Base-by-base conservation (phyloP, 2,329 filamentous ascomycete species). In the Raffaelea ambrosiae region DNA sequence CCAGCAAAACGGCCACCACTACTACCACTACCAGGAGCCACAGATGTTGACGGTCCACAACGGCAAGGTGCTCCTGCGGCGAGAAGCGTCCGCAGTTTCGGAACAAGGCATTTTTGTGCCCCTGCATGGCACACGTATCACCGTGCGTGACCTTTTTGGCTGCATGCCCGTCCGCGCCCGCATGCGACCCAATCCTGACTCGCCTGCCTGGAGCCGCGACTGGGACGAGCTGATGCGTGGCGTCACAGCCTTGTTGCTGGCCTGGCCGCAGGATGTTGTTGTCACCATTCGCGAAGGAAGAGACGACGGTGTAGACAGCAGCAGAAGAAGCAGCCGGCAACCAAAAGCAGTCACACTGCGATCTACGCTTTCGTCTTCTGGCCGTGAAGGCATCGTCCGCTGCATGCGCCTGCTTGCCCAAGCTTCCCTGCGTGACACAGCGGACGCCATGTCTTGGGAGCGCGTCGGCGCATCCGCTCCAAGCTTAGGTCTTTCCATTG, bases 141-240 rank as follows among this genome's bases (percentile, higher is more conserved):
- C 74, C 0, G 84, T 95, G 5, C 79, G 83, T 48, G 83, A 95
- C 61, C 69, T 96, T 1, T 97, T 96, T 64, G 89, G 90, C 0
- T 85, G 83, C 50, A 87, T 96, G 79, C 89, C 91, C 0, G 91
- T 96, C 13, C 81, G 91, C 14, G 83, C 94, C 22, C 95, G 93
- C 61, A 86, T 89, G 56, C 77, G 89, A 53, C 77, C 77, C 0
- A 69, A 82, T 43, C 9, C 38, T 5, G 38, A 10, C 3, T n/a
- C 44, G 0, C 9, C 39, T 4, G 43, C 43, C 7, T 48, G 48
- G 48, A 63, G 75, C 19, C 84, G 74, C 53, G 74, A 85, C 46
- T 91, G 86, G 80, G 75, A 81, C 23, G 64, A 64, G 1, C 65
- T 95, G 16, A 75, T 78, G 51, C 73, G 68, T 44, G 65, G 72